Evolutionary conservation across 2,329 filamentous ascomycete genomes (phyloP), one percentile per base, ranked within the genome.

Genomic region (Metarhizium guizhouense): DNA sequence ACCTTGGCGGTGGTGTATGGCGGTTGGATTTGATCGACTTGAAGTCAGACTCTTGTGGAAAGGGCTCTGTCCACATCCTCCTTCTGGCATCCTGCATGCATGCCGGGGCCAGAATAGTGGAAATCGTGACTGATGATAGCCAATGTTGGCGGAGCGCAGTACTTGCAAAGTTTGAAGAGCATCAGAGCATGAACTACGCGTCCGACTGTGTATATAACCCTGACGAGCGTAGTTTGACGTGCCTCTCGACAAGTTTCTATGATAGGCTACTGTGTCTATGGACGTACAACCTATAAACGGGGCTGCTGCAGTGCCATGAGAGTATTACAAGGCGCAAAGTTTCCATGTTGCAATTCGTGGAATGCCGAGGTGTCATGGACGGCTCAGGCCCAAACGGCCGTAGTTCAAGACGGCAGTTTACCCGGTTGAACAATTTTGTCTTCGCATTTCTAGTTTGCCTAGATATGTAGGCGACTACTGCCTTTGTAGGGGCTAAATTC

Each of bases 81-180:
- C 72, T 95, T n/a, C 74, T 96, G 45, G 92, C 86, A 16, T 95
- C 90, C 49, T 96, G 94, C 66, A 97, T 97, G 93, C 88, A 96
- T 73, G 90, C 88, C 2, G 94, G 94, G 0, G 79, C 83, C 10
- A 81, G 86, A 54, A 72, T 97, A n/a, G 64, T 87, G 6, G 72
- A 76, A 43, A 64, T 83, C 18, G 58, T 62, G 10, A 67, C 72
- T 30, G 65, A 67, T 1, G 63, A 70, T 1, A 70, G 59, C 57
- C 72, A 55, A n/a, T 59, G 60, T 18, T 90, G 86, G 80, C 65
- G 64, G 1, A 85, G 94, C 56, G 74, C 79, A 47, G 76, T 93
- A 1, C 61, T 92, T 50, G 85, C 80, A 0, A 80, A 78, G 53
- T 95, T 95, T 65, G 87, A 90, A 62, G 88, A 93, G 67, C 91